Conservation (phyloP, 2,329 filamentous ascomycete genomes). For the Nemania serpens region DNA sequence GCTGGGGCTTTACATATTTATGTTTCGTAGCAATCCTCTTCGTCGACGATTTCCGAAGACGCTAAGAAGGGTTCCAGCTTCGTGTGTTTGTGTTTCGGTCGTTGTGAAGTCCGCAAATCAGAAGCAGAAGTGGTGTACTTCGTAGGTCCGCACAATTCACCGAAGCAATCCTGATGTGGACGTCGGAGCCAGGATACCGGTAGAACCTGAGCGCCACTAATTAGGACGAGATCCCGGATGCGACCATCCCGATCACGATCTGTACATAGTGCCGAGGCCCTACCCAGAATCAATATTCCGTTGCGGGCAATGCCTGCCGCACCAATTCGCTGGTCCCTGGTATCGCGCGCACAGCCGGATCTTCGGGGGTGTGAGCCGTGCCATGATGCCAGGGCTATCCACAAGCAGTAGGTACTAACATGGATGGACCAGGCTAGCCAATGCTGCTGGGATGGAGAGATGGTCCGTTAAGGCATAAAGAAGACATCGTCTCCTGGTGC, state of each 20-base stretch:
- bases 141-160: conserved; percentile 12
- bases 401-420: background rate
- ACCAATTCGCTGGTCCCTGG: background rate
- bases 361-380: conserved; percentile 21
- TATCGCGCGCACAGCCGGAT: conserved; percentile 12
- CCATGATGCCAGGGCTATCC: background rate
- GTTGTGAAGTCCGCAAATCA: conserved; percentile 19
- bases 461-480: background rate
- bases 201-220: conserved; percentile 1
- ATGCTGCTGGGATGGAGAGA: conserved; percentile 1
- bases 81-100: conserved; percentile 10
- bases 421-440: background rate
- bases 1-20: conserved; percentile 12
- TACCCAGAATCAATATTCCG: background rate
- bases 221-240: conserved; percentile 7
- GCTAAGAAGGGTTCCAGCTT: background rate
- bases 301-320: background rate
- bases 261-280: background rate
- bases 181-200: conserved; percentile 23
- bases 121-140: conserved; percentile 5
- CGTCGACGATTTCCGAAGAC: background rate
- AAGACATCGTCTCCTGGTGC: background rate
- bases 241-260: background rate
- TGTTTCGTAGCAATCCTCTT: background rate
- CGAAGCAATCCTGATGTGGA: conserved; percentile 23